Evolutionary conservation across 2,329 filamentous ascomycete species (phyloP), one percentile per base, ranked within the genome.

Genomic region (Grosmannia huntii): DNA sequence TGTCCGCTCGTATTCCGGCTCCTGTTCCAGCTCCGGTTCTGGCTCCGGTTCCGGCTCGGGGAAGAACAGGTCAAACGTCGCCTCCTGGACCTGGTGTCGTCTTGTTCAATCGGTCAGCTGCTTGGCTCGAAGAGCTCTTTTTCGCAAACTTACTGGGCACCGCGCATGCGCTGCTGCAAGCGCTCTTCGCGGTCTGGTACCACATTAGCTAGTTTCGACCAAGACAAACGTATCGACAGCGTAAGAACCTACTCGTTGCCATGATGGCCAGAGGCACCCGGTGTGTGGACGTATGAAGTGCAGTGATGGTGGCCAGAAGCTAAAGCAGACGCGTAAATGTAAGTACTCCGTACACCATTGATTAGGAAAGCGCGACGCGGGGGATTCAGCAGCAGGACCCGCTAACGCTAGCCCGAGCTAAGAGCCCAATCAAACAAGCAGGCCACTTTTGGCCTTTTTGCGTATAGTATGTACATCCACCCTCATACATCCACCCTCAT

Each of bases 141-240:
- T 10, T 50, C 19, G 4, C 36, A 10, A 10, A 68, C 78, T 63
- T 74, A 84, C 82, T 81, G 80, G 49, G 82, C 82, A 61, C 83
- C 83, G 61, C 83, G 81, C 67, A 86, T 78, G 66, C 83, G 82
- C 71, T 83, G 77, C 62, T 82, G 80, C 72, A 85, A 76, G 66
- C 81, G 80, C 67, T 83, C 81, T 64, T 81, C 79, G 64, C 82
- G 80, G 66, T 75, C 77, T 80, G 59, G 53, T n/a, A 16, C 38
- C 1, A 19, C 9, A 23, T 54, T 44, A 54, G 52, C 33, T 9
- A 11, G 19, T 19, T 4, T 1, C 27, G 16, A 21, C 1, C 2
- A 21, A 6, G 16, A n/a, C 2, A n/a, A 19, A 27, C 4, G n/a
- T n/a, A 16, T 36, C n/a, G 12, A 44, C 9, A 53, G 11, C 12